Conservation (phyloP, 345 rosid species). For the Limnanthes douglasii region DNA sequence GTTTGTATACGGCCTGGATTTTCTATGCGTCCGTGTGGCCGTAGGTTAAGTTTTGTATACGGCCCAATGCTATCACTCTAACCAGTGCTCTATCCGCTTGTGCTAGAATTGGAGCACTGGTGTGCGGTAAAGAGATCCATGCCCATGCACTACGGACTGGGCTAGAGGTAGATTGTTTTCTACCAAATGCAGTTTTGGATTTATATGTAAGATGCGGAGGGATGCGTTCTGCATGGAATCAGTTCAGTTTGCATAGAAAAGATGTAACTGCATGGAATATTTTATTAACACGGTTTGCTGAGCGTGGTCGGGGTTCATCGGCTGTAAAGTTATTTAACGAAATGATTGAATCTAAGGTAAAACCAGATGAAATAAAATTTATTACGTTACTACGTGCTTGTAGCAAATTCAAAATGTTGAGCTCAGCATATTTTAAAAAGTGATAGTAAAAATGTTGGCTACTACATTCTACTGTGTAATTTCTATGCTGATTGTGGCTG, state of each 20-base stretch:
- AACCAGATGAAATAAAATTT: slow-evolving; percentile 67
- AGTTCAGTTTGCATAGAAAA: slow-evolving; percentile 33
- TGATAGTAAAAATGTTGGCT: slow-evolving; percentile 47
- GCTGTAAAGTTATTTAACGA: slow-evolving; percentile 41
- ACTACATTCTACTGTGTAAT: slow-evolving; percentile 56
- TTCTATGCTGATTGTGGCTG: slow-evolving; percentile 42
- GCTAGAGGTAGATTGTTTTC: slow-evolving; percentile 36
- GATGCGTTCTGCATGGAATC: slow-evolving; percentile 42
- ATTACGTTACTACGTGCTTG: slow-evolving; percentile 61
- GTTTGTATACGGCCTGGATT: slow-evolving; percentile 55
- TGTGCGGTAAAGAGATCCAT: slow-evolving; percentile 76
- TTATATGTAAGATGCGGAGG: slow-evolving; percentile 78
- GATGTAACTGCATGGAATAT: slow-evolving; percentile 80
- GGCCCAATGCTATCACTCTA: slow-evolving; percentile 55
- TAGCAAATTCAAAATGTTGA: slow-evolving; percentile 65
- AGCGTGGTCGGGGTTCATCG: slow-evolving; percentile 41
- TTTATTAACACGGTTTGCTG: slow-evolving; percentile 55
- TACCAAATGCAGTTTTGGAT: slow-evolving; percentile 58
- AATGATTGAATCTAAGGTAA: slow-evolving; percentile 39
- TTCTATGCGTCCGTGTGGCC: too few species aligned
- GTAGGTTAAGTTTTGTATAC: slow-evolving; percentile 36
- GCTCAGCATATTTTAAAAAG: slow-evolving; percentile 42
- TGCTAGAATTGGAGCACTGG: slow-evolving; percentile 67
- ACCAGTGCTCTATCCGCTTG: slow-evolving; percentile 66
- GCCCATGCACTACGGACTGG: slow-evolving; percentile 47